Percentiles rank a stretch among this genome's conserved stretches.
These are phyloP conservation scores for Endocalyx cinctus DNA, from an alignment of 2,329 filamentous ascomycete genomes.

Conservation along the genomic window DNA sequence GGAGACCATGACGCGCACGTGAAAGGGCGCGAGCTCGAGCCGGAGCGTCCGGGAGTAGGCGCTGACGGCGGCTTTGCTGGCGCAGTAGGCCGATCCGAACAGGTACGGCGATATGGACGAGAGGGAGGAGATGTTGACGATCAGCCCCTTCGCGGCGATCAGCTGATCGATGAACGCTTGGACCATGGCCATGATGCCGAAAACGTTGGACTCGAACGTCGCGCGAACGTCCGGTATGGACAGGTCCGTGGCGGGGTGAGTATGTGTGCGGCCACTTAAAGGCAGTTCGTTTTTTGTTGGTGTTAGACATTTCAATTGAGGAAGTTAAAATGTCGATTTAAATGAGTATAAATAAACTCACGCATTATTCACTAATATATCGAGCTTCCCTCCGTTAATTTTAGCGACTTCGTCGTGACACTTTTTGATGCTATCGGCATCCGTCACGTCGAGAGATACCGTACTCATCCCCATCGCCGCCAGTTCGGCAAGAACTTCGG, in stretches of 20 bases:
- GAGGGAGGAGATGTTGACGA: slow-evolving; percentile 52
- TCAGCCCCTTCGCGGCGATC: slow-evolving; percentile 44
- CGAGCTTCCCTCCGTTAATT: slow-evolving; percentile 48
- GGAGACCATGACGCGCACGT: slow-evolving; percentile 53
- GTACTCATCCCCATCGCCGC: slow-evolving; percentile 43
- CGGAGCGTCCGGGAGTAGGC: slow-evolving; percentile 50
- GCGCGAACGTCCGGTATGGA: slow-evolving; percentile 47
- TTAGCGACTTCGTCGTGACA: slow-evolving; percentile 42
- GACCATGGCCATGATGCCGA: slow-evolving; percentile 52
- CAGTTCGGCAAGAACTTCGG: slow-evolving; percentile 42
- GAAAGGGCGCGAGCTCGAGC: slow-evolving; percentile 48
- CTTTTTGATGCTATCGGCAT: slow-evolving; percentile 42
- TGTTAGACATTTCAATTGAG: too few relatives aligned
- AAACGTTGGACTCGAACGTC: slow-evolving; percentile 54
- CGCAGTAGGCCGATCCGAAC: slow-evolving; percentile 50
- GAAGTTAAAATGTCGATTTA: too few relatives aligned
- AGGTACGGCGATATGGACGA: slow-evolving; percentile 47
- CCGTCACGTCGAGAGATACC: slow-evolving; percentile 50
- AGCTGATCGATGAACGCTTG: slow-evolving; percentile 46
- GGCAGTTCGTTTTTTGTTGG: too few relatives aligned
- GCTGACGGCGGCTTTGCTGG: slow-evolving; percentile 51
- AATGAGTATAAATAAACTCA: slow-evolving; percentile 22
- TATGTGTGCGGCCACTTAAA: slow-evolving; percentile 49
- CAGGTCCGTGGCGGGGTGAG: slow-evolving; percentile 47
- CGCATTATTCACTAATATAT: slow-evolving; percentile 59